phyloP scores from a whole-genome alignment of 2,329 filamentous ascomycete species.

The Colletotrichum sp. region DNA sequence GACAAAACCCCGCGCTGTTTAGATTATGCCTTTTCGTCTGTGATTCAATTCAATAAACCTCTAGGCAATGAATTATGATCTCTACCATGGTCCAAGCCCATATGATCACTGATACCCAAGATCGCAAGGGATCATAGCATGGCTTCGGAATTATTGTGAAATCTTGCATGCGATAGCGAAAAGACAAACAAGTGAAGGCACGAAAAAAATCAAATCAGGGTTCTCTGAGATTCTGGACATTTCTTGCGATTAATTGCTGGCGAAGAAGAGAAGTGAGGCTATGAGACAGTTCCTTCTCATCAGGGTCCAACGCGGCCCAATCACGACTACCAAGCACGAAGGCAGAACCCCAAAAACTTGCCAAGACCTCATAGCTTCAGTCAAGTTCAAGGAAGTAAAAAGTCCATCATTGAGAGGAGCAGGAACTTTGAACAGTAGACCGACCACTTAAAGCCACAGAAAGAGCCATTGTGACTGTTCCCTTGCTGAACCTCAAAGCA shows the following conservation, averaged over 20 bases:
- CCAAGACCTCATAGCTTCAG: not conserved
- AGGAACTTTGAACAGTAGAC: not conserved
- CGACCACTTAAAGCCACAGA: not conserved
- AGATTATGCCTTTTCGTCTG: not conserved
- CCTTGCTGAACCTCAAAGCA: not conserved
- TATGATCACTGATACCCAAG: not conserved
- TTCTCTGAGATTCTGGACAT: not conserved
- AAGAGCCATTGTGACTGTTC: not conserved
- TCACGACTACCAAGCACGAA: not conserved
- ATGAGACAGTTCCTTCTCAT: not conserved
- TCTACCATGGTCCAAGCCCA: not conserved
- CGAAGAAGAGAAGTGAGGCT: fast-evolving
- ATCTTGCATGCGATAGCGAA: not conserved
- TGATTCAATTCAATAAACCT: not conserved
- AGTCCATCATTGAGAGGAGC: not conserved
- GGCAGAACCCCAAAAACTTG: not conserved
- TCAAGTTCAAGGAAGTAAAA: not conserved
- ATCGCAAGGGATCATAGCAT: not conserved
- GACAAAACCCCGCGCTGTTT: not conserved
- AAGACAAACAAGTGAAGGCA: not conserved
- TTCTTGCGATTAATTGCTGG: not conserved
- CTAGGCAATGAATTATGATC: not conserved
- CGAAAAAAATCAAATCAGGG: not conserved
- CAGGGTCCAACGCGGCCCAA: not conserved
- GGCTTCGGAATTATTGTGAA: not conserved